These are phyloP conservation scores for Blastomyces gilchristii DNA, from an alignment of 2,329 filamentous ascomycete genomes.

Conservation along the genomic window DNA sequence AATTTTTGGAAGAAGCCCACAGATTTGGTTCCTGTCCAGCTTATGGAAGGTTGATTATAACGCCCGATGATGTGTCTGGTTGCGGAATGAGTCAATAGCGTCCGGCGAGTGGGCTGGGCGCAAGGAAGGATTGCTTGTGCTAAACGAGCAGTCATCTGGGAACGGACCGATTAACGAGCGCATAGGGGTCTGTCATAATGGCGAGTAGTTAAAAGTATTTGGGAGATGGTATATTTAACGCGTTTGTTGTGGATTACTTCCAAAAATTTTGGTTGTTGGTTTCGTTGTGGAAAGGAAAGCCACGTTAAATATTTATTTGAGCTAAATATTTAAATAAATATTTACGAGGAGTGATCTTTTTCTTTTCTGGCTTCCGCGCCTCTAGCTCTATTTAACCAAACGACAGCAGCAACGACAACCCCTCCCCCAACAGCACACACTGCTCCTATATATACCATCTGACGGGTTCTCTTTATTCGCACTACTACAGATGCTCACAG, in stretches of 20 bases:
- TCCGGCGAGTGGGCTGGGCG: neutral
- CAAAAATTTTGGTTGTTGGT: neutral
- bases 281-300: neutral
- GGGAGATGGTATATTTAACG: neutral
- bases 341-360: neutral
- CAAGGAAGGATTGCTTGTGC: neutral
- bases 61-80: neutral
- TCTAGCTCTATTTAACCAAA: neutral
- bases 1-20: neutral
- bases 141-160: conserved; percentile 3
- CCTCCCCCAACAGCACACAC: neutral
- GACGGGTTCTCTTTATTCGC: neutral
- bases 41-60: neutral
- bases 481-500: conserved; percentile 9
- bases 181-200: neutral
- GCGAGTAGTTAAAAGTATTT: neutral
- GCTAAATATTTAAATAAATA: neutral
- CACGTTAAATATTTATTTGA: neutral
- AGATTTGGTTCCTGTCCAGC: neutral
- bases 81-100: neutral
- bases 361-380: neutral
- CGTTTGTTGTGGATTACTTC: neutral
- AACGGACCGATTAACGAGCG: neutral
- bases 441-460: neutral
- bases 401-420: neutral